A percentile compares a stretch with the other conserved stretches of the same genome.
Evolutionary conservation across 176 grass and related monocot species (phyloP).

Genomic region (Cocos nucifera): DNA sequence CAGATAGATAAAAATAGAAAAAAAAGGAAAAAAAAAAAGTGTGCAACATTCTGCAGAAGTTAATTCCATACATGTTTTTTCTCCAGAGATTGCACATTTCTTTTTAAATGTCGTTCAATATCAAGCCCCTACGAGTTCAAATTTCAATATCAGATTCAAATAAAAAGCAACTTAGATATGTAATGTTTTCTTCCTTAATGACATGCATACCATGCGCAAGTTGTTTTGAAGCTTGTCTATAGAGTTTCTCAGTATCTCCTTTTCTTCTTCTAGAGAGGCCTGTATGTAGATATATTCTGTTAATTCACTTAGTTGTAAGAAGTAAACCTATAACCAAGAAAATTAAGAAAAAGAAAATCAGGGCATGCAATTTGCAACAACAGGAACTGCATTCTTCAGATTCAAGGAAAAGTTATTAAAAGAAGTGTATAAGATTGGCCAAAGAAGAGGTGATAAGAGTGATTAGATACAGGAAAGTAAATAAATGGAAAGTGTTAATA

Average conservation of each 20-base stretch:
- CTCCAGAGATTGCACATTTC: slow-evolving; percentile 52
- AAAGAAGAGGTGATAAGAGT: too few species aligned
- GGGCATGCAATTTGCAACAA: too few species aligned
- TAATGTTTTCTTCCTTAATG: slow-evolving; percentile 4
- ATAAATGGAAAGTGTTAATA: too few species aligned
- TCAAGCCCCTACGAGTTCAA: slow-evolving; percentile 56
- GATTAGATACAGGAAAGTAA: too few species aligned
- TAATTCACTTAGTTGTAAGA: too few species aligned
- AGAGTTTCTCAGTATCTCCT: slow-evolving; percentile 63
- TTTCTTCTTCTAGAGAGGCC: slow-evolving; percentile 81
- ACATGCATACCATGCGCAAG: slow-evolving; percentile 65
- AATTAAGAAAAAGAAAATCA: too few species aligned
- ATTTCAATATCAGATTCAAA: slow-evolving; percentile 2
- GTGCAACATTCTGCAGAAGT: background rate
- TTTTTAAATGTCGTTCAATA: slow-evolving; percentile 83
- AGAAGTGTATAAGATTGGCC: too few species aligned
- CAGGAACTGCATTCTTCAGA: too few species aligned
- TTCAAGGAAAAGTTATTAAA: too few species aligned
- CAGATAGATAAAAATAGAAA: slow-evolving; percentile 14
- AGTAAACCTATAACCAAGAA: too few species aligned
- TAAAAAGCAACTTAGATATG: background rate
- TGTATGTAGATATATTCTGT: slow-evolving; percentile 16
- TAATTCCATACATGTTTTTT: slow-evolving; percentile 53
- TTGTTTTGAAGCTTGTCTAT: slow-evolving; percentile 87
- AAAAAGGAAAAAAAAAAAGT: slow-evolving; percentile 11